Percentiles rank a stretch among this genome's conserved stretches.
Conservation (phyloP, 1,284 basidiomycete genomes). For the Coniophora puteana region DNA sequence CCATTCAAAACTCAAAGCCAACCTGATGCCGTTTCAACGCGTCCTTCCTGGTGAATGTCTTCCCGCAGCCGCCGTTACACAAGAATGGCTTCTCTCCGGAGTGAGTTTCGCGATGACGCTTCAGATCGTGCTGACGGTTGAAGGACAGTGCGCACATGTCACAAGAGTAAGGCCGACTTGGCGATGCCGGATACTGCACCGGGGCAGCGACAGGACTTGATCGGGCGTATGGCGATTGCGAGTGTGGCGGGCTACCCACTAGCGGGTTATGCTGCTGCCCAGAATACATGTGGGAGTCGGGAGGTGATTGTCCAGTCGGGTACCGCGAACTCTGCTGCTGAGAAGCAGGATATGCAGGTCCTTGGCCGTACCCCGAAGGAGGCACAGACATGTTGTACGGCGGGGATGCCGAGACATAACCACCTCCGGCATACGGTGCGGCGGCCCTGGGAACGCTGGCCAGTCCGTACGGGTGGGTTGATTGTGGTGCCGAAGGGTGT, state of each 20-base stretch:
- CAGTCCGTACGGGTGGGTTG: conserved; percentile 19
- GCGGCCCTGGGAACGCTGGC: conserved; percentile 1
- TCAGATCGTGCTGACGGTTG: conserved; percentile 78
- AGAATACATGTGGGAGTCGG: conserved; percentile 1
- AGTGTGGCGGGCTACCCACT: background rate
- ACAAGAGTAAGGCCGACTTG: conserved; percentile 69
- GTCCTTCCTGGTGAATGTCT: conserved; percentile 81
- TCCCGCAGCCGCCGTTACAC: conserved; percentile 77
- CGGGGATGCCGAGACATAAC: conserved; percentile 12
- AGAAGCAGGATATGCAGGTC: background rate
- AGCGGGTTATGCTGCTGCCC: conserved; percentile 1
- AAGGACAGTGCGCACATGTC: conserved; percentile 79
- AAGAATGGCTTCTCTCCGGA: conserved; percentile 77
- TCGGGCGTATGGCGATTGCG: conserved; percentile 16
- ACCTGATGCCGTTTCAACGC: conserved; percentile 80
- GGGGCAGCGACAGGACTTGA: too few relatives aligned
- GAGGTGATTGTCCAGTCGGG: background rate
- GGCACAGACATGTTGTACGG: background rate
- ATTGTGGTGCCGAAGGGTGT: too few relatives aligned
- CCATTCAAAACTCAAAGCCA: conserved; percentile 16
- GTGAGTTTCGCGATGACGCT: conserved; percentile 77
- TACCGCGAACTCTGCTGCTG: background rate
- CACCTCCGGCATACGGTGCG: conserved; percentile 18
- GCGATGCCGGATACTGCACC: conserved; percentile 58
- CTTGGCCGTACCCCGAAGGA: background rate